These are phyloP conservation scores for Magnolia officinalis DNA, from an alignment of 164 flowering plant species.

Conservation along the genomic window DNA sequence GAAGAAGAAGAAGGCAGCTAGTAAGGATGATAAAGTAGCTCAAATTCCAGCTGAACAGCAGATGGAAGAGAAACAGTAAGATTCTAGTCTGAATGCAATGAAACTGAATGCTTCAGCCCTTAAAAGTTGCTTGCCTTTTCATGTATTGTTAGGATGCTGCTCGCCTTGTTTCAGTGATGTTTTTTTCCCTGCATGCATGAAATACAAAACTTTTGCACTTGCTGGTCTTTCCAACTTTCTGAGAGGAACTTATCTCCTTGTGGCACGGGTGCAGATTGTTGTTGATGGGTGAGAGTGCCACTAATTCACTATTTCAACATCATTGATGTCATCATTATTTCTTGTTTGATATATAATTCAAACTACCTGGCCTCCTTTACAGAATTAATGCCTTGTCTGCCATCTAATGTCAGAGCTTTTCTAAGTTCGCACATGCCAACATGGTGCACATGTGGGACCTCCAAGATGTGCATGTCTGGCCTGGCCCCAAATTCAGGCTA, in stretches of 20 bases:
- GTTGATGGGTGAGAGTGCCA: neutral
- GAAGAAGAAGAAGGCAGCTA: constrained; percentile 46
- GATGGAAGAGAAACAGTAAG: constrained; percentile 77
- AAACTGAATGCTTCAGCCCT: neutral
- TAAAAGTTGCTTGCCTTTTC: neutral
- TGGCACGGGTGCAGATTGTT: neutral
- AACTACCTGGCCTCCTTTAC: no score
- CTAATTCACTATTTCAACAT: neutral
- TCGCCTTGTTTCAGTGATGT: neutral
- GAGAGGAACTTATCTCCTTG: neutral
- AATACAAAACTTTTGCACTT: neutral
- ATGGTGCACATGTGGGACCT: no score
- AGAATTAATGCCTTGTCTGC: no score
- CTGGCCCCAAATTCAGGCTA: no score
- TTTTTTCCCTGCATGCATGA: no score
- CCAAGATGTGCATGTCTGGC: no score
- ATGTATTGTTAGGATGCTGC: neutral
- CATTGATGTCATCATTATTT: neutral
- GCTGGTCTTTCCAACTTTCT: neutral
- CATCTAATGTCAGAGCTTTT: no score
- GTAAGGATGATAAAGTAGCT: constrained; percentile 43
- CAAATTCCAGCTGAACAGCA: constrained; percentile 70
- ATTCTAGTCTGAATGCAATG: neutral
- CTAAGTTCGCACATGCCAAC: no score
- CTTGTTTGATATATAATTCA: no score